Conservation (phyloP, 257 asterid species). For the Oldenlandia corymbosa region DNA sequence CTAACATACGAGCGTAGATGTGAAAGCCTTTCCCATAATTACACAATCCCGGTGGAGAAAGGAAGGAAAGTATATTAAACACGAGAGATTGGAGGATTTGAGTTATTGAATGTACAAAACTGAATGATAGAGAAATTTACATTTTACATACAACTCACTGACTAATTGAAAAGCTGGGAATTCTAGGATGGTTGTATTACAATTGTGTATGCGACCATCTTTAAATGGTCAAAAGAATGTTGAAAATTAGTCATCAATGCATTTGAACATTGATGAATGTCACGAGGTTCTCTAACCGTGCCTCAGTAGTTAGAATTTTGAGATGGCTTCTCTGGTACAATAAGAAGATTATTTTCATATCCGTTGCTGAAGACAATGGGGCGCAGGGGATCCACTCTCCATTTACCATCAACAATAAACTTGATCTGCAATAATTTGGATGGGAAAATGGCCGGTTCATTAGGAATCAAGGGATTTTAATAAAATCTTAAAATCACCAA, state of each 20-base stretch:
- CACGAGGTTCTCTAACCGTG: background rate
- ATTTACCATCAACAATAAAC: constrained; percentile 80
- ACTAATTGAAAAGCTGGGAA: background rate
- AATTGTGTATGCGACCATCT: background rate
- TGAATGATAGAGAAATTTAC: background rate
- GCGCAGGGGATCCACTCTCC: constrained; percentile 79
- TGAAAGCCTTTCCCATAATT: background rate
- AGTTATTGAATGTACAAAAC: background rate
- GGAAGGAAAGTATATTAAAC: background rate
- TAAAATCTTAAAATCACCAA: constrained; percentile 6
- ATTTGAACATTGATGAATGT: background rate
- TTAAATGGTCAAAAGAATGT: constrained; percentile 7
- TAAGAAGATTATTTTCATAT: constrained; percentile 62
- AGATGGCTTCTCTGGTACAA: constrained; percentile 30
- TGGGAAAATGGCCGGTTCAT: background rate
- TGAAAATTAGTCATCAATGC: background rate
- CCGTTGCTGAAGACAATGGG: constrained; percentile 54
- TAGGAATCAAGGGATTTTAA: background rate
- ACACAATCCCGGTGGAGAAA: background rate
- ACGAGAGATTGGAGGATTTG: background rate
- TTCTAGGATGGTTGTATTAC: background rate
- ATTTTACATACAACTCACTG: background rate
- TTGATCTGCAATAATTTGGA: constrained; percentile 57
- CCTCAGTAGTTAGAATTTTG: background rate
- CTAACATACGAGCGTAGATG: background rate